These are phyloP conservation scores for Dictyophora rubrovolvata DNA, from an alignment of 768 basidiomycete species.

Conservation along the genomic window DNA sequence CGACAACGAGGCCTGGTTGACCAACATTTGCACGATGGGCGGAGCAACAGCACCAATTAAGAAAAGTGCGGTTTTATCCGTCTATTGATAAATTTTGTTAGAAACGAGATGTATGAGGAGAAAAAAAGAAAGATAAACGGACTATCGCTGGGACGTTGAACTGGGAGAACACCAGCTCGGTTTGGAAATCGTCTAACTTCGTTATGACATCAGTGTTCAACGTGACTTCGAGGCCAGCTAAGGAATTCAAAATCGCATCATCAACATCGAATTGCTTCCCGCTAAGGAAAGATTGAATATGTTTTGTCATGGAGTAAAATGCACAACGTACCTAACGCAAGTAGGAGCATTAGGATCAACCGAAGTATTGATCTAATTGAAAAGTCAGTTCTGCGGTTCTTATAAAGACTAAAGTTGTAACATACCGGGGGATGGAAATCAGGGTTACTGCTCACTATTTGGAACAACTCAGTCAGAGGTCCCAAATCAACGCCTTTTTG, in stretches of 20 bases:
- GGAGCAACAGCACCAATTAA: slow-evolving; percentile 64
- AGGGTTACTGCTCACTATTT: slow-evolving; percentile 41
- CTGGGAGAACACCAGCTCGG: slow-evolving; percentile 49
- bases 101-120: neutral
- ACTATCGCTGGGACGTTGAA: slow-evolving; percentile 45
- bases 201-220: slow-evolving; percentile 42
- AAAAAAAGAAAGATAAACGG: slow-evolving; percentile 12
- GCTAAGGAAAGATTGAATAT: slow-evolving; percentile 22
- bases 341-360: slow-evolving; percentile 43
- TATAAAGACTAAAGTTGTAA: slow-evolving; percentile 4
- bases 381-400: neutral
- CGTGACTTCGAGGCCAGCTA: slow-evolving; percentile 50
- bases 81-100: slow-evolving; percentile 24
- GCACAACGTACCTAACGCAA: slow-evolving; percentile 42
- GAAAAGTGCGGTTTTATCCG: slow-evolving; percentile 52
- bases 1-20: slow-evolving; percentile 41
- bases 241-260: slow-evolving; percentile 51
- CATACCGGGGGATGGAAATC: slow-evolving; percentile 41
- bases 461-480: slow-evolving; percentile 44
- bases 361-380: slow-evolving; percentile 38
- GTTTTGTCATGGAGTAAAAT: slow-evolving; percentile 2
- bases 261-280: slow-evolving; percentile 55
- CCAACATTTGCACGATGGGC: slow-evolving; percentile 55
- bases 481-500: slow-evolving; percentile 52
- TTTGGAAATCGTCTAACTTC: slow-evolving; percentile 58